A percentile compares a stretch with the other conserved stretches of the same genome.
Evolutionary conservation across 352 stramenopile genomes (phyloP).

Genomic region (Globisporangium parvum): DNA sequence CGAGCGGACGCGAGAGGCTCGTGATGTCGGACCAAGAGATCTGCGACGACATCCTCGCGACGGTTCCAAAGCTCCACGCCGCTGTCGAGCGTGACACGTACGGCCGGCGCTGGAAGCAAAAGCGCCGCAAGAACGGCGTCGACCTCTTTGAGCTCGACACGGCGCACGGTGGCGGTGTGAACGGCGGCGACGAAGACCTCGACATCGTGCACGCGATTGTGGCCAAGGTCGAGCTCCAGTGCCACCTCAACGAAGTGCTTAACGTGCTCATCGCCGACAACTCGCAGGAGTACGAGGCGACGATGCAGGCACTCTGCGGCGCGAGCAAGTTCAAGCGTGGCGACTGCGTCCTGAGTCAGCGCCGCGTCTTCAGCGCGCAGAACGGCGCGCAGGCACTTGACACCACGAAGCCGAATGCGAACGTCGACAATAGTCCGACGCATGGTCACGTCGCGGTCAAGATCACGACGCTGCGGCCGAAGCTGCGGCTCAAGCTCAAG

Average conservation of each 20-base stretch:
- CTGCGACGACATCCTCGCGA: too few species aligned
- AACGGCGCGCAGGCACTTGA: constrained; percentile 20
- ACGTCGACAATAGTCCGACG: constrained; percentile 6
- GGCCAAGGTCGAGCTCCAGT: constrained; percentile 44
- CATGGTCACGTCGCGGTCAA: constrained; percentile 29
- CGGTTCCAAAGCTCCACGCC: too few species aligned
- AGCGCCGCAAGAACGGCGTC: constrained; percentile 26
- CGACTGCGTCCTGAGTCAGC: constrained; percentile 37
- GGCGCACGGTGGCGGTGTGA: constrained; percentile 12
- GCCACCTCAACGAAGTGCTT: constrained; percentile 58
- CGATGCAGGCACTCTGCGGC: constrained; percentile 43
- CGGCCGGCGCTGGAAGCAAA: too few species aligned
- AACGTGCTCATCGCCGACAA: constrained; percentile 46
- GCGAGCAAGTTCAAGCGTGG: constrained; percentile 38
- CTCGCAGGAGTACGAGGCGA: constrained; percentile 33
- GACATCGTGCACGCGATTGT: constrained; percentile 43
- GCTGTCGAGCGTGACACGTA: too few species aligned
- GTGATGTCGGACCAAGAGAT: constrained; percentile 44
- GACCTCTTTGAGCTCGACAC: constrained; percentile 42
- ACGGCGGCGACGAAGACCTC: constrained; percentile 33
- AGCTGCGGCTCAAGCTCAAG: constrained; percentile 20
- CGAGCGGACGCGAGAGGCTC: constrained; percentile 16
- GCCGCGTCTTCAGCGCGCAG: constrained; percentile 27
- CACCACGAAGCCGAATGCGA: constrained; percentile 8
- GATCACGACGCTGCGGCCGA: constrained; percentile 29